Base-by-base conservation (phyloP, 495 filamentous ascomycete genomes). In the Eremomyces bilateralis region DNA sequence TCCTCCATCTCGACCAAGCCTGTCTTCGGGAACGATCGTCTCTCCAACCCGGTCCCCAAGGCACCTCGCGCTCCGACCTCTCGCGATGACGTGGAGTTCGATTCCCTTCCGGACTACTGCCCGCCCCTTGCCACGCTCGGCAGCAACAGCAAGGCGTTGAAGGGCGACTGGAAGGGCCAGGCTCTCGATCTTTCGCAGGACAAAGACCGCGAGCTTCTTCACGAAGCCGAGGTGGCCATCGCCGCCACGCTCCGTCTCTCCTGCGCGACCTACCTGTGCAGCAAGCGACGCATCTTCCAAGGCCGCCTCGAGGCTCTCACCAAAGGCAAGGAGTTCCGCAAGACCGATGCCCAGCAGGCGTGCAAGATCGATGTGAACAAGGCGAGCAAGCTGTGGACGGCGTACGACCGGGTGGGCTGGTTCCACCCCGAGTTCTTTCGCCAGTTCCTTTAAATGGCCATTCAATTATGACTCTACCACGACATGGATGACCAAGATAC, bases 281-380 rank as follows among this genome's bases (percentile, higher is more conserved):
- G 77, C 61, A 97, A 97, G 65, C 73, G 88, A 42, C 71, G 83
- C 21, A 91, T 97, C 53, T 94, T 97, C 48, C 59, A 75, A 21
- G 70, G 69, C 35, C 73, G 80, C 19, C 62, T 81, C 33, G 67
- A 74, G 31, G 68, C 76, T 16, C 56, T 80, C 29, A 55, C 55
- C 32, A 69, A 73, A 32, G 65, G 67, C 45, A 88, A 91, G 54
- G 79, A 88, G 47, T 97, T 97, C 49, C 67, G 80, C 41, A 97
- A 94, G 69, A 94, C 88, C n/a, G 80, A 93, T 52, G 80, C 82
- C 21, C 88, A 97, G 53, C 80, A 91, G 52, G 81, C 81, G 18
- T 92, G 82, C 68, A 90, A 90, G 62, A 93, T 94, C 40, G 88
- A 97, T 51, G 88, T 94, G 53, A 94, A 94, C 61, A 97, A 97